A percentile compares a stretch with the other conserved stretches of the same genome.
Evolutionary conservation across 2,329 filamentous ascomycete species (phyloP).

Genomic region (Chrysosphaeria jannelii): DNA sequence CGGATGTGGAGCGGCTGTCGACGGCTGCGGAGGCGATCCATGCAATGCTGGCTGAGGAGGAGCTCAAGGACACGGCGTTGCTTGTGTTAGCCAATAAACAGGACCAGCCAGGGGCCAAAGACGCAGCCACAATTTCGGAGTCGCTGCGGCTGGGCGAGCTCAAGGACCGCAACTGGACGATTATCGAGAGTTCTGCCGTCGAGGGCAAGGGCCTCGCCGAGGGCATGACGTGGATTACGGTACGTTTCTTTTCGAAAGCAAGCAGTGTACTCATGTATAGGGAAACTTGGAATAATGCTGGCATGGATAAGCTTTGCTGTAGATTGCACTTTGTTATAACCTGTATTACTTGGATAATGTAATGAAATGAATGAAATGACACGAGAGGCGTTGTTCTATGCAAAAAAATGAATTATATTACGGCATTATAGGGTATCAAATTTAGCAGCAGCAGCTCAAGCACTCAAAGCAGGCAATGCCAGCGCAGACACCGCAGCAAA

Average conservation of each 20-base stretch:
- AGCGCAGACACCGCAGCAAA: conserved; percentile 7
- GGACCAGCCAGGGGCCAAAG: conserved; percentile 88
- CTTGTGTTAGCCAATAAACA: conserved; percentile 98
- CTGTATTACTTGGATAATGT: not conserved
- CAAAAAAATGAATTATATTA: too few species aligned
- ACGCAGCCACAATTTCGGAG: conserved; percentile 87
- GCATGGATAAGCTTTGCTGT: too few species aligned
- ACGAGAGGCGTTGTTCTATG: conserved; percentile 1
- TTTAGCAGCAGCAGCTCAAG: conserved; percentile 5
- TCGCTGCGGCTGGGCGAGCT: conserved; percentile 70
- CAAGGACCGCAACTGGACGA: conserved; percentile 95
- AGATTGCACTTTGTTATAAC: too few species aligned
- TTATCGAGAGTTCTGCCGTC: conserved; percentile 88
- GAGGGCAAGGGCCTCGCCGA: conserved; percentile 85
- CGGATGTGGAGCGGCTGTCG: conserved; percentile 80
- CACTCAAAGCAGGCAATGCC: conserved; percentile 6
- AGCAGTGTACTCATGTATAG: too few species aligned
- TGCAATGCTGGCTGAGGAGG: conserved; percentile 91
- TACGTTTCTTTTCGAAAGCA: conserved; percentile 20
- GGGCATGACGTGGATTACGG: conserved; percentile 97
- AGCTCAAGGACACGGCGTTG: conserved; percentile 71
- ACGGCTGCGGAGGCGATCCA: conserved; percentile 80
- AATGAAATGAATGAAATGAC: not conserved
- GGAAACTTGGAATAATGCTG: too few species aligned
- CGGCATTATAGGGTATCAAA: too few species aligned